Percentiles rank a stretch among this genome's conserved stretches.
Conservation (phyloP, 2,329 filamentous ascomycete genomes). For the Clonostachys rosea region DNA sequence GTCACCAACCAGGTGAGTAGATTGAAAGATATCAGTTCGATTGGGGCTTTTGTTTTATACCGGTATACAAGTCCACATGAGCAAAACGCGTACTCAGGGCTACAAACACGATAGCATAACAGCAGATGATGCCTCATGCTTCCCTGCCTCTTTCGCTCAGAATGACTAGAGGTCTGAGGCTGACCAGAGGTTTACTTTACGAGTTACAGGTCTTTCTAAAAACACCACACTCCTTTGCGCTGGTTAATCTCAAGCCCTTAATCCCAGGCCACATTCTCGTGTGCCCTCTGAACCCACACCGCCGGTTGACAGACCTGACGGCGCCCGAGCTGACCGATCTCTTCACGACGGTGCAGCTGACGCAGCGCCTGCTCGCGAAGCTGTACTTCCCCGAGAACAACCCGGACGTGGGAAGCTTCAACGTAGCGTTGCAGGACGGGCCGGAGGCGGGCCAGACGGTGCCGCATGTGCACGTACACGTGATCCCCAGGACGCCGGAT, state of each 20-base stretch:
- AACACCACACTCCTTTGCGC: conserved; percentile 74
- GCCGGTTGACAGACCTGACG: conserved; percentile 71
- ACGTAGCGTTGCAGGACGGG: conserved; percentile 94
- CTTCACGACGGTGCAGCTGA: conserved; percentile 79
- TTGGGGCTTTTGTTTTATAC: neutral
- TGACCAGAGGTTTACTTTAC: too few relatives aligned
- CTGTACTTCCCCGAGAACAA: conserved; percentile 50
- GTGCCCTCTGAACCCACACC: conserved; percentile 66
- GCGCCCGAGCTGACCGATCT: conserved; percentile 71
- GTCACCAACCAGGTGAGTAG: conserved; percentile 66
- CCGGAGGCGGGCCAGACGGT: conserved; percentile 89
- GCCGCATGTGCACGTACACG: conserved; percentile 86
- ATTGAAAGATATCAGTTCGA: too few relatives aligned
- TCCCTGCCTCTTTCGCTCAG: too few relatives aligned
- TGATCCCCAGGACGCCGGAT: conserved; percentile 69
- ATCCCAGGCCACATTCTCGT: conserved; percentile 91
- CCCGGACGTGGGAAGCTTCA: conserved; percentile 68
- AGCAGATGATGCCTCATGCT: too few relatives aligned
- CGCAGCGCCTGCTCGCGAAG: conserved; percentile 68
- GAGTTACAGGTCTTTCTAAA: conserved; percentile 72
- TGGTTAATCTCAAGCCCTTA: conserved; percentile 94
- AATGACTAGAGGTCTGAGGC: too few relatives aligned
- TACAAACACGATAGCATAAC: too few relatives aligned
- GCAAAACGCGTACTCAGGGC: too few relatives aligned
- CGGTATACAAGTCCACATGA: neutral